Base-by-base conservation (phyloP, 192 early-diverging fungal genomes). In the Obelidium mucronatum region DNA sequence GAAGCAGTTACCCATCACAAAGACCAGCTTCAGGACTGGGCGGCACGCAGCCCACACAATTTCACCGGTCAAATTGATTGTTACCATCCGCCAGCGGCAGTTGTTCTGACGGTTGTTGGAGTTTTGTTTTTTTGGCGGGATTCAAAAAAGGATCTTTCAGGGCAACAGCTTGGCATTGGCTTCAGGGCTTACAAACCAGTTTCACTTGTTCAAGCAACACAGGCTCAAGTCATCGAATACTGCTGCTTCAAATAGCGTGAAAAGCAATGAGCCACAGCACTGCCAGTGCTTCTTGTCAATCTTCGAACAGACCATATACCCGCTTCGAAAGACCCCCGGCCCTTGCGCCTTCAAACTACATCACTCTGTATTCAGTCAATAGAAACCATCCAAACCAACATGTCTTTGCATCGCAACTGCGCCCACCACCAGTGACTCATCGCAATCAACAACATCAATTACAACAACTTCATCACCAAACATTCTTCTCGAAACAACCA, bases 1-100 rank as follows among this genome's bases (percentile, higher is more conserved):
- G 15, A 28, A n/a, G 35, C 19, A n/a, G 11, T 61, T 59, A 73
- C 73, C 74, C 74, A 76, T 76, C 4, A 53, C 52, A 48, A 65
- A 37, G n/a, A 76, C 24, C n/a, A 76, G 52, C 31, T 67, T 64
- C 5, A 76, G 53, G n/a, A 76, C 36, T 62, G 74, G 74, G 28
- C 64, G 30, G 33, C 44, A 66, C 3, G 64, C 60, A 13, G 64
- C 74, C 74, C 74, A 76, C 31, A 65, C 64, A 31, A 76, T 56
- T 31, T 13, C n/a, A 22, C 24, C 33, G 6, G 74, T 76, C 36
- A 76, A 42, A 51, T 42, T 52, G 28, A 72, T 58, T 3, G 15
- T 51, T 17, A 30, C 19, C 44, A 68, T 68, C 55, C 11, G 55
- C 26, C 44, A 48, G 11, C 0, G 44, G 8, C 11, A 48, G 26